Evolutionary conservation across 2,329 filamentous ascomycete species (phyloP), one percentile per base, ranked within the genome.

Genomic region (Alternaria gaisen): DNA sequence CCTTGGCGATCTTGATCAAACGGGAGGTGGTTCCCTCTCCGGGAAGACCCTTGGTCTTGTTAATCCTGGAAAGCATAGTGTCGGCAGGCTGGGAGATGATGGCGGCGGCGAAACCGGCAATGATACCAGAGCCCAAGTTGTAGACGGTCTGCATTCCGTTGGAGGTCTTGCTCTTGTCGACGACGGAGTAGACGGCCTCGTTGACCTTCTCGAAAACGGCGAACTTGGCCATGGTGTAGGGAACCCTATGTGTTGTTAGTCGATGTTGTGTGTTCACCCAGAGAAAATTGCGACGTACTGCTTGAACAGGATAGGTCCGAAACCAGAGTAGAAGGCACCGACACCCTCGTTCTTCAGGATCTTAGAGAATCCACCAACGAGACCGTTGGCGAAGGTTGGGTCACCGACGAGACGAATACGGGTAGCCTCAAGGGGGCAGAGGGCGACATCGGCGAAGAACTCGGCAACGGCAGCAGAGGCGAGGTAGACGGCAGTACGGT

Each of bases 171-270:
- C 85, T 82, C 87, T 94, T 94, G 86, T 92, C 90, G 78, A 91
- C 75, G 54, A 77, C 66, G 72, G 83, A 80, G 87, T 89, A 94
- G 84, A 91, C 81, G 71, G 85, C 76, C 85, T 95, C 92, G 74
- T 88, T 84, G 74, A 93, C 91, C 87, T 94, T 94, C 85, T 96
- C 92, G 87, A 88, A 95, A 75, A 94, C 92, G 82, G 94, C 92
- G 85, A 96, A 96, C 86, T 96, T 96, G 87, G 92, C 86, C 90
- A 95, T 94, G 81, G 92, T 96, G 86, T 96, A 96, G 69, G 92
- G 92, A 73, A 96, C 89, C 86, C 90, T 92, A 68, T 47, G 9
- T 28, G 10, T 60, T 77, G 61, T 73, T 63, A 75, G 72, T 41
- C 40, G 12, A 6, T 11, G 5, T 22, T 30, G 28, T 12, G 26